Evolutionary conservation across 805 yeast species (phyloP).

Genomic region (Metschnikowia cubensis): DNA sequence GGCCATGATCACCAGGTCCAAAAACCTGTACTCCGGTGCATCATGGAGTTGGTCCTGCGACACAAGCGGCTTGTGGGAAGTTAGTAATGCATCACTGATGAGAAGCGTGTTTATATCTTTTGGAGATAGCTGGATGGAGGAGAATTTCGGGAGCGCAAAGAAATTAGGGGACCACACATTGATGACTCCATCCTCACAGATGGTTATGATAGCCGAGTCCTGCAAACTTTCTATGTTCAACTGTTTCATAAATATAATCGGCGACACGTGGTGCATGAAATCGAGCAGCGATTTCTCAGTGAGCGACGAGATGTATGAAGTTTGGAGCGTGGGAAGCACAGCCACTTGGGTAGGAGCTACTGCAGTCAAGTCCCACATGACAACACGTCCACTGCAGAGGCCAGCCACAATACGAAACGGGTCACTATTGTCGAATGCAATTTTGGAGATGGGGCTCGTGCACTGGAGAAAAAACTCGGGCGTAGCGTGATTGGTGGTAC

Average conservation of each 20-base stretch:
- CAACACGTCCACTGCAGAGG: conserved; percentile 45
- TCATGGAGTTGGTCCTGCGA: conserved; percentile 7
- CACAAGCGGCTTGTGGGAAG: background rate
- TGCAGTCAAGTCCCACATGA: conserved; percentile 44
- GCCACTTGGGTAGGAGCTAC: conserved; percentile 15
- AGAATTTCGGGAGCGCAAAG: conserved; percentile 17
- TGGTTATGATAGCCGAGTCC: conserved; percentile 12
- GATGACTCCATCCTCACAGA: conserved; percentile 17
- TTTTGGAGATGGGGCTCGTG: conserved; percentile 34
- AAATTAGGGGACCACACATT: conserved; percentile 20
- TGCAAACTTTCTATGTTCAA: conserved; percentile 6
- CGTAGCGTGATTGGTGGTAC: conserved; percentile 9
- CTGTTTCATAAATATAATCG: conserved; percentile 14
- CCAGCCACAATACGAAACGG: conserved; percentile 46
- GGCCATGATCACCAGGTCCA: conserved; percentile 11
- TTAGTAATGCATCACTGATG: background rate
- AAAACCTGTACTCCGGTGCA: conserved; percentile 15
- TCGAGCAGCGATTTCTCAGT: conserved; percentile 3
- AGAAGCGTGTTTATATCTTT: background rate
- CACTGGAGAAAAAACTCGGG: conserved; percentile 42
- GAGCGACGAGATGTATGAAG: conserved; percentile 11
- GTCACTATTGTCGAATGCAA: conserved; percentile 38
- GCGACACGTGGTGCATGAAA: conserved; percentile 13
- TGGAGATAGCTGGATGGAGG: conserved; percentile 9
- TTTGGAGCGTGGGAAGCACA: conserved; percentile 18